phyloP scores from a whole-genome alignment of 208 protist species.

The Herpetomonas tarakana region DNA sequence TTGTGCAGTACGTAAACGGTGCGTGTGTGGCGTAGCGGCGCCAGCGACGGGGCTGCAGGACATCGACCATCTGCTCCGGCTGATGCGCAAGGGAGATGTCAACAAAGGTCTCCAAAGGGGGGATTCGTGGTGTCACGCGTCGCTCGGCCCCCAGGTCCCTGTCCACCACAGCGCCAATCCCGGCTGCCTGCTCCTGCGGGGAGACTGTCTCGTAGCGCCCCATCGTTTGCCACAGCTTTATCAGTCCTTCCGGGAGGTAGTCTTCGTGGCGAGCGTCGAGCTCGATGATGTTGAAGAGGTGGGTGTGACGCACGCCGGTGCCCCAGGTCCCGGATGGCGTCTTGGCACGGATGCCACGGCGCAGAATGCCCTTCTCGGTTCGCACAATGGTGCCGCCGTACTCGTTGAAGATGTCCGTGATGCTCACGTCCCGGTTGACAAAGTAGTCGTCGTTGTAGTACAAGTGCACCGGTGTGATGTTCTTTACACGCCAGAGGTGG shows the following conservation, averaged over 20 bases:
- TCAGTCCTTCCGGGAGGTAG: conserved; percentile 13
- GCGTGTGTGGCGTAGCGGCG: conserved; percentile 54
- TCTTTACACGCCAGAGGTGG: conserved; percentile 53
- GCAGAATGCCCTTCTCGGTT: conserved; percentile 25
- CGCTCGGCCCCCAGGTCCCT: background rate
- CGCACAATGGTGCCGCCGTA: conserved; percentile 58
- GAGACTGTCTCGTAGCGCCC: background rate
- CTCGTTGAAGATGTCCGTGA: conserved; percentile 59
- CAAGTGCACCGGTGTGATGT: conserved; percentile 49
- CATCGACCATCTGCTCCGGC: background rate
- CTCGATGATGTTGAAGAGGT: conserved; percentile 37
- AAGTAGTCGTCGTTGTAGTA: conserved; percentile 82
- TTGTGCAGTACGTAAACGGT: conserved; percentile 63
- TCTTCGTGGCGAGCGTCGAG: conserved; percentile 35
- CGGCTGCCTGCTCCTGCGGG: background rate
- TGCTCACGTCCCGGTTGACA: conserved; percentile 47
- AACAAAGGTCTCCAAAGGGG: background rate
- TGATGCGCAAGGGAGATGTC: background rate
- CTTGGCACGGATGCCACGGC: conserved; percentile 2
- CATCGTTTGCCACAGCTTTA: conserved; percentile 8
- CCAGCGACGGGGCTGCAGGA: conserved; percentile 6
- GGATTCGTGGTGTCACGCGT: background rate
- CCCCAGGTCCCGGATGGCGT: conserved; percentile 15
- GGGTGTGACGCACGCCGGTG: conserved; percentile 29
- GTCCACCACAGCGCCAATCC: background rate